A percentile compares a stretch with the other conserved stretches of the same genome.
Conservation (phyloP, 306 rosid genomes). For the barrel medic (Medicago truncatula) region MtrunA17r5.0-ANR NC_053045.1:32141001-32141500, state of each 20-base stretch:
- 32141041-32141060: not conserved
- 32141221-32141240: constrained; percentile 37
- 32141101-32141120: not conserved
- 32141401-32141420: constrained; percentile 66
- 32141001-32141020: not conserved
- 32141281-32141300: constrained; percentile 91
- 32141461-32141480: constrained; percentile 97
- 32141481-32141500: constrained; percentile 80
- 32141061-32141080: not conserved
- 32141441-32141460: constrained; percentile 95
- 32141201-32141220: constrained; percentile 14
- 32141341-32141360: constrained; percentile 68
- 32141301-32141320: constrained; percentile 88
- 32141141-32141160: constrained; percentile 19
- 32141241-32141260: constrained; percentile 82
- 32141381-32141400: constrained; percentile 62
- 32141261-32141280: constrained; percentile 93
- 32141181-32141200: constrained; percentile 30
- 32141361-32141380: constrained; percentile 66
- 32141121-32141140: not conserved
- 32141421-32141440: constrained; percentile 88
- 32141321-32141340: constrained; percentile 94
- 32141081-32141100: not conserved
- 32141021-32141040: not conserved
- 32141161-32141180: constrained; percentile 3